Evolutionary conservation across 176 grass and related monocot genomes (phyloP).

Genomic region (Oryza brachyantha): DNA sequence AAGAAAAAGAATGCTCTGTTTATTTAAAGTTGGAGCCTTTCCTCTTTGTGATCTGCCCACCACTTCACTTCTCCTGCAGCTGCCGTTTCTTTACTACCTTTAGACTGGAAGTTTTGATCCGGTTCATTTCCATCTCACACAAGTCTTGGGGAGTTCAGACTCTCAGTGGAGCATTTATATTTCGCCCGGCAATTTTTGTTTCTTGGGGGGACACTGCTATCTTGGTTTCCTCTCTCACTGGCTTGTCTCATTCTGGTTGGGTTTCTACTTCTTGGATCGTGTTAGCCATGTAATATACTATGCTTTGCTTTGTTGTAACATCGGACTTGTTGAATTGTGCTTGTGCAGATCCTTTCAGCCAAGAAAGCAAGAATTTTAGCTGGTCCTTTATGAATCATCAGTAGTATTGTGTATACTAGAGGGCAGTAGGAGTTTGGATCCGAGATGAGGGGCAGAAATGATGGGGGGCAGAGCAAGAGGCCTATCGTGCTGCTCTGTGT

Average conservation of each 20-base stretch:
- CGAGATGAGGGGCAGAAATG: slow-evolving; percentile 81
- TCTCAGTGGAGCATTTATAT: slow-evolving; percentile 24
- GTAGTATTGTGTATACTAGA: slow-evolving; percentile 26
- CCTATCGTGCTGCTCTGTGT: slow-evolving; percentile 48
- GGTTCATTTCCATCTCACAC: slow-evolving; percentile 16
- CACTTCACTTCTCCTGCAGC: slow-evolving; percentile 26
- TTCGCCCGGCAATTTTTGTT: slow-evolving; percentile 16
- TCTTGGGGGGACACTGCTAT: slow-evolving; percentile 15
- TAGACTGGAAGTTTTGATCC: slow-evolving; percentile 14
- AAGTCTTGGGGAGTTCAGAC: background rate
- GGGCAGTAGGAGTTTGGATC: slow-evolving; percentile 31
- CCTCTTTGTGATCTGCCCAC: slow-evolving; percentile 43
- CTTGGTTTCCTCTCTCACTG: slow-evolving; percentile 4
- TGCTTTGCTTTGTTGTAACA: background rate
- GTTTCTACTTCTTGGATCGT: slow-evolving; percentile 18
- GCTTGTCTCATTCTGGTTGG: slow-evolving; percentile 30
- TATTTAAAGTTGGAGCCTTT: slow-evolving; percentile 33
- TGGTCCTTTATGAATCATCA: slow-evolving; percentile 30
- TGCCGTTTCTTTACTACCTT: background rate
- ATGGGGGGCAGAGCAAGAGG: slow-evolving; percentile 66
- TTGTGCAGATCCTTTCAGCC: slow-evolving; percentile 20
- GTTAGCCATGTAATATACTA: background rate
- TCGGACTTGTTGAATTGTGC: background rate
- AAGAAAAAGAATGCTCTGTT: slow-evolving; percentile 13
- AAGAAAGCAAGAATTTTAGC: background rate